Evolutionary conservation across 495 filamentous ascomycete species (phyloP), one percentile per base, ranked within the genome.

Genomic region (Penicillium pancosmium): DNA sequence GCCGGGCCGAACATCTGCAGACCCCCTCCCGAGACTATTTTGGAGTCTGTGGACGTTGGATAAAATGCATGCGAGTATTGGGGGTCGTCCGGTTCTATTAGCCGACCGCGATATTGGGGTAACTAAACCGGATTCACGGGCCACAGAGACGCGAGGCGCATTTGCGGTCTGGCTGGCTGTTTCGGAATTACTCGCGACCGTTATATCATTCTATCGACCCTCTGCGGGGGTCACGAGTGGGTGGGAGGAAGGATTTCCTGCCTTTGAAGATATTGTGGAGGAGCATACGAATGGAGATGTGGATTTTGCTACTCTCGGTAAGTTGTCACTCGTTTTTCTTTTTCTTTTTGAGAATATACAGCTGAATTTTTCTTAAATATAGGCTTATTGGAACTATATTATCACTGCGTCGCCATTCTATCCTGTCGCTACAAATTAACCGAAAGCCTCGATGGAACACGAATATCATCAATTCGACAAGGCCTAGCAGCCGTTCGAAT

Each of bases 41-140:
- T 89, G 85, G 75, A 85, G 84, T 41, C 60, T 91, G 13, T 90
- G 87, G 82, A 82, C 84, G 11, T 64, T 91, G 8, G 88, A 91
- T 64, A 82, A 86, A 40, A 73, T 88, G 38, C 84, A 86, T 56
- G 80, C 83, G 5, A 78, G 82, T 19, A 84, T 88, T 41, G 83
- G 84, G 53, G 87, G 85, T 25, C 78, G 88, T 5, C 87, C 88
- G 2, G 74, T 88, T 44, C 63, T 89, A 23, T 80, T 91, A 60
- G 82, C 86, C 55, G 87, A 91, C 56, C 75, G 82, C 27, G 88
- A 91, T 62, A 76, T 86, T 50, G 77, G 83, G 19, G 71, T 78
- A 25, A 60, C 69, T 38, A 76, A 65, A 52, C 72, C 70, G 12
- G 41, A 56, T 43, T 3, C 56, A 15, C 52, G 51, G n/a, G 23